These are phyloP conservation scores for Alternaria postmessia DNA, from an alignment of 2,329 filamentous ascomycete species.

Conservation along the genomic window DNA sequence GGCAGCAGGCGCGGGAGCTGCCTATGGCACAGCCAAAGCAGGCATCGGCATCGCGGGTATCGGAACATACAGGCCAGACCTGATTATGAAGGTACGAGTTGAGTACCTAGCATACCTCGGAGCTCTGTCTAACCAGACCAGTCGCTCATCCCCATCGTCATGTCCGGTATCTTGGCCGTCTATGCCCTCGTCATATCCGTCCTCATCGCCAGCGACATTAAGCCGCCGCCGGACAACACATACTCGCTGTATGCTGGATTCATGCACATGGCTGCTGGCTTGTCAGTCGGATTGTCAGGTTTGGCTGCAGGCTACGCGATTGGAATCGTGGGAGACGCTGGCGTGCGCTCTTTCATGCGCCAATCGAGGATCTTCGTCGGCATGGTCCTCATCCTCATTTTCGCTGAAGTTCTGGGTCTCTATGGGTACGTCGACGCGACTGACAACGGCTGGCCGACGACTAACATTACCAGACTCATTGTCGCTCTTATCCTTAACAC, in stretches of 20 bases:
- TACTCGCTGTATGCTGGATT: conserved; percentile 93
- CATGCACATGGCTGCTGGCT: conserved; percentile 89
- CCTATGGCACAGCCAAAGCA: conserved; percentile 87
- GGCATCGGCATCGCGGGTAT: conserved; percentile 88
- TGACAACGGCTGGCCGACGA: not conserved
- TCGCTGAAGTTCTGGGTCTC: conserved; percentile 94
- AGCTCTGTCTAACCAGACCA: conserved; percentile 50
- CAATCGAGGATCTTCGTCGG: conserved; percentile 96
- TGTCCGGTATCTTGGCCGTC: conserved; percentile 99
- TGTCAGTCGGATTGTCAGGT: conserved; percentile 70
- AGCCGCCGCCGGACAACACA: conserved; percentile 68
- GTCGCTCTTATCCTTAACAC: conserved; percentile 94
- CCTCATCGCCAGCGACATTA: conserved; percentile 90
- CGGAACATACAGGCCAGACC: conserved; percentile 82
- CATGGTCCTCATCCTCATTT: conserved; percentile 98
- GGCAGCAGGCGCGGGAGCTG: conserved; percentile 71
- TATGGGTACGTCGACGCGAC: conserved; percentile 75
- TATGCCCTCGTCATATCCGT: conserved; percentile 97
- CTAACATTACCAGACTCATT: conserved; percentile 71
- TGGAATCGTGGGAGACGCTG: conserved; percentile 90
- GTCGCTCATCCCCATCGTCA: conserved; percentile 89
- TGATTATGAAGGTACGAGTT: conserved; percentile 82
- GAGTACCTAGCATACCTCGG: too few relatives aligned
- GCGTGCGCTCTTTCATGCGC: conserved; percentile 93
- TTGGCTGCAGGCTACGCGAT: conserved; percentile 69